Evolutionary conservation across 495 filamentous ascomycete genomes (phyloP), one percentile per base, ranked within the genome.

Genomic region (Paragyromitra xinjiangensis): DNA sequence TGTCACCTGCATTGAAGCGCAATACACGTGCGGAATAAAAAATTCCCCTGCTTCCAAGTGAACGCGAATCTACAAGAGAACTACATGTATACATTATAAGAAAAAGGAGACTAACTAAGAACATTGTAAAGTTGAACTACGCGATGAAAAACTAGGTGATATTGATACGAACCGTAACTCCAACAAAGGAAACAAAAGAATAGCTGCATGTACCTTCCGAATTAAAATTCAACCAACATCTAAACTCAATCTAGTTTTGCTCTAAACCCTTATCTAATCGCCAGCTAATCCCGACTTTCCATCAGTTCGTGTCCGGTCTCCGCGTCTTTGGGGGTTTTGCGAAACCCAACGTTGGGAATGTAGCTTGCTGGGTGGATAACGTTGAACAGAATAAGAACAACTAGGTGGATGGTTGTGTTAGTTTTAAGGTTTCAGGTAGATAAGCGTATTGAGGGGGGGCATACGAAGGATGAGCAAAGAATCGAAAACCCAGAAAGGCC

Each of bases 401-500:
- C 59, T 65, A 14, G 8, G 2, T 2, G 6, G 2, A 29, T 8
- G 24, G 11, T 12, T 12, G 29, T 40, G 56, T 63, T 50, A 61
- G 53, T 12, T 37, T 42, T 61, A 44, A 61, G 6, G 14, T 26
- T 4, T 22, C 7, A 37, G 0, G 3, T 11, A 24, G 24, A 48
- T 26, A 8, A 22, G 24, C 6, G 19, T 5, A 34, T 11, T 22
- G n/a, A 29, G 26, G 42, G 12, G 37, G 34, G 19, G 34, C 69
- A 39, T 42, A 72, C 69, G n/a, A 0, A 64, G 22, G 16, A 72
- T 64, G 6, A 72, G 48, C 2, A 56, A 7, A 40, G 69, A 64
- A 26, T 72, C 69, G 34, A 72, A 72, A 11, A 72, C 19, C 69
- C 61, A 64, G 61, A 72, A 72, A 39, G 37, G 26, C 69, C 61